Percentiles rank a stretch among this genome's conserved stretches.
These are phyloP conservation scores for Globisporangium mamillatum DNA, from an alignment of 352 stramenopile species.

Conservation along the genomic window DNA sequence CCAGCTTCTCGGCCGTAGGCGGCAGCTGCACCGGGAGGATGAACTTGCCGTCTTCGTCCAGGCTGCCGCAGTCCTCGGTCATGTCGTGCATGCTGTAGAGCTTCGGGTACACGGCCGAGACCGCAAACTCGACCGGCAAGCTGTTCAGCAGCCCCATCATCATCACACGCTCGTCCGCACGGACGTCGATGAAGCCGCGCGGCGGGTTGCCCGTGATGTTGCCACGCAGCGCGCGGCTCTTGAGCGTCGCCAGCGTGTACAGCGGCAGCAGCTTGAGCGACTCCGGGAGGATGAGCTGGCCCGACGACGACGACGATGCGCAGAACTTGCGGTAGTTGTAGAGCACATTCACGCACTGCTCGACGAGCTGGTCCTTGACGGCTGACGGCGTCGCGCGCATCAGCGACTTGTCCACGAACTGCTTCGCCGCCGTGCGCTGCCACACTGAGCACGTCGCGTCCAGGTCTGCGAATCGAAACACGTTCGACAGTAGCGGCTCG, in stretches of 20 bases:
- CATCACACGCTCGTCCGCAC: slow-evolving; percentile 84
- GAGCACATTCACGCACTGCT: slow-evolving; percentile 85
- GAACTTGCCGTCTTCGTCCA: slow-evolving; percentile 78
- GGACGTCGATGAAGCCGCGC: slow-evolving; percentile 82
- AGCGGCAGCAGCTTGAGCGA: slow-evolving; percentile 89
- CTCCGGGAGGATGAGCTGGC: slow-evolving; percentile 90
- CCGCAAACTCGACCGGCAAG: slow-evolving; percentile 77
- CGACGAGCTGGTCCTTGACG: slow-evolving; percentile 78
- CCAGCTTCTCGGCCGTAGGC: slow-evolving; percentile 83
- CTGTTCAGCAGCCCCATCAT: slow-evolving; percentile 82
- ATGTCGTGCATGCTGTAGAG: slow-evolving; percentile 87
- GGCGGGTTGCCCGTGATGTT: slow-evolving; percentile 80
- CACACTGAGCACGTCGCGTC: slow-evolving; percentile 86
- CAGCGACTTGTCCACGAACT: slow-evolving; percentile 79
- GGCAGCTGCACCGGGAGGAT: slow-evolving; percentile 71
- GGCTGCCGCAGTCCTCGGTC: slow-evolving; percentile 69
- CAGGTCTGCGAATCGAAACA: slow-evolving; percentile 88
- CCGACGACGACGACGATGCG: slow-evolving; percentile 85
- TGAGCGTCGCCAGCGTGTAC: slow-evolving; percentile 86
- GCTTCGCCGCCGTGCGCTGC: slow-evolving; percentile 72
- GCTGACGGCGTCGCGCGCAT: slow-evolving; percentile 75
- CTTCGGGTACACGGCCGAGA: slow-evolving; percentile 86
- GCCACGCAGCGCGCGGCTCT: slow-evolving; percentile 81
- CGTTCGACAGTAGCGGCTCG: slow-evolving; percentile 74
- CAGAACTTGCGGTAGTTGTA: slow-evolving; percentile 92